phyloP scores from a whole-genome alignment of 805 yeast genomes.

The Candida berthetii region DNA sequence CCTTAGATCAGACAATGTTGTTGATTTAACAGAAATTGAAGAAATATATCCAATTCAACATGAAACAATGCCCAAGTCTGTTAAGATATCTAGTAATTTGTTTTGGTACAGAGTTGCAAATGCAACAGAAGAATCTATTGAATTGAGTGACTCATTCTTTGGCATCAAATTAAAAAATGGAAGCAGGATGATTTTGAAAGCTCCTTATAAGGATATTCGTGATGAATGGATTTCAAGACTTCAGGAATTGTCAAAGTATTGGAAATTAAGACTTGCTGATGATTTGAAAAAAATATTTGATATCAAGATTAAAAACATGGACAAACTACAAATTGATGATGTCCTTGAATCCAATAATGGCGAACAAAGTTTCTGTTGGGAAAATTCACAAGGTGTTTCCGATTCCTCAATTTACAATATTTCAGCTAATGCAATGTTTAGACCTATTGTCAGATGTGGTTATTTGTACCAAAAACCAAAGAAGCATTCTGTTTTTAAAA shows the following conservation, averaged over 20 bases:
- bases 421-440: slow-evolving; percentile 51
- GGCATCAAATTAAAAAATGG: slow-evolving; percentile 45
- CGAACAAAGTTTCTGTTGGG: slow-evolving; percentile 44
- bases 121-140: slow-evolving; percentile 10
- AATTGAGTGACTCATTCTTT: slow-evolving; percentile 41
- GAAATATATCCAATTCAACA: slow-evolving; percentile 29
- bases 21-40: slow-evolving; percentile 51
- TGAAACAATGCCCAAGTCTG: slow-evolving; percentile 15
- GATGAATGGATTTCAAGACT: slow-evolving; percentile 65
- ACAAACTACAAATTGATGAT: slow-evolving; percentile 44
- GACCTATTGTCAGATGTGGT: slow-evolving; percentile 60
- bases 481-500: slow-evolving; percentile 61
- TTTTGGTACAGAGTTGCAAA: slow-evolving; percentile 20
- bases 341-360: slow-evolving; percentile 48
- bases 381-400: slow-evolving; percentile 43
- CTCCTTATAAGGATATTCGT: slow-evolving; percentile 41
- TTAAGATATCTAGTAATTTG: slow-evolving; percentile 23
- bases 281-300: slow-evolving; percentile 31
- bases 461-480: slow-evolving; percentile 60
- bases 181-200: slow-evolving; percentile 42
- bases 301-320: slow-evolving; percentile 39
- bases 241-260: slow-evolving; percentile 39
- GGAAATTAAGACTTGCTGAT: slow-evolving; percentile 43
- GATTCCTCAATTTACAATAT: slow-evolving; percentile 49
- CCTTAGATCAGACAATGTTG: slow-evolving; percentile 49